Base-by-base conservation (phyloP, 768 basidiomycete species). In the Mycena alexandri region DNA sequence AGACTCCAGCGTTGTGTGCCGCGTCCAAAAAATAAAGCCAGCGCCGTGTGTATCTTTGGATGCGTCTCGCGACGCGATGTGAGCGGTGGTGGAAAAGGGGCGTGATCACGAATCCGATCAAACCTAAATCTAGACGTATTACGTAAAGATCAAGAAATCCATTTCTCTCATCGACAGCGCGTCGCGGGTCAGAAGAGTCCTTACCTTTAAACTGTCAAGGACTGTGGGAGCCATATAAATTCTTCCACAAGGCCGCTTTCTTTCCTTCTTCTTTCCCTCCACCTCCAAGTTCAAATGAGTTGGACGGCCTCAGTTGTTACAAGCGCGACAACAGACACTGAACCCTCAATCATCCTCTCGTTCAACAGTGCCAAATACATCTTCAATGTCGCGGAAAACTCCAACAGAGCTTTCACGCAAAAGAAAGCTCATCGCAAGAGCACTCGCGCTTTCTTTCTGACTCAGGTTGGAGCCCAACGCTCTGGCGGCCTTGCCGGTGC, bases 361-460 rank as follows among this genome's bases (percentile, higher is more conserved):
- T 96, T 95, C 75, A 91, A 93, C 70, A 62, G 71, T 16, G 90
- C 87, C 14, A 92, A 94, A 72, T 98, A 96, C 72, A 84, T 96
- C 43, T 95, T 98, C 84, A 96, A 96, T 78, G 89, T 84, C 21
- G 91, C 93, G 10, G 95, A 98, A 78, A 92, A 91, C 65, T 89
- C 91, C 2, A 90, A 89, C 47, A 82, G 96, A 41, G 80, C 91
- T 0, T 92, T 92, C 74, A 78, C 90, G 17, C 91, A 95, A 79
- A 88, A 88, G 65, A 82, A 80, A 69, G 80, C 85, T 50, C 87
- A 87, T 54, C 87, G 93, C 85, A 88, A 84, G 75, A 91, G 87
- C 71, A 83, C 92, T 6, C 85, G 83, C 42, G 90, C 84, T 1
- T 64, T 97, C 11, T 96, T 98, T 78, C 79, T 95, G 68, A 92